Evolutionary conservation across 306 rosid species (phyloP), one percentile per base, ranked within the genome.

Genomic region (Malus fusca): DNA sequence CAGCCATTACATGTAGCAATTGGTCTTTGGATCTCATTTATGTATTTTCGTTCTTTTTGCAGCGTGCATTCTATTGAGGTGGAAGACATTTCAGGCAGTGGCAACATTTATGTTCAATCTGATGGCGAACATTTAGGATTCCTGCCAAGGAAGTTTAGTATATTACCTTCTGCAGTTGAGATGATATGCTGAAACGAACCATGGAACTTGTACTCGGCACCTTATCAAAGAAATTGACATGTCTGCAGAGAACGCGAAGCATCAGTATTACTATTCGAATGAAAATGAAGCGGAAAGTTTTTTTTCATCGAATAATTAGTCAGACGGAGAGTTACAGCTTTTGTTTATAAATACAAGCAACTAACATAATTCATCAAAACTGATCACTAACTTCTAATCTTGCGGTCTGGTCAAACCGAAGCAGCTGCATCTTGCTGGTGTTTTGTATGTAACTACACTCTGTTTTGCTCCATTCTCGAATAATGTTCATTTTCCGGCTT

Each of bases 61-160:
- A 95, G 98, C 0, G 86, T 85, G 59, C 85, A 51, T 56, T 90
- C 93, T 1, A 87, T 95, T 30, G 97, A 92, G 80, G 92, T 95
- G 72, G 92, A 92, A 75, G 96, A 89, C 78, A 79, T 89, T 53
- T 86, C 90, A 11, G 89, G 93, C 73, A 82, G 60, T 42, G 88
- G 88, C 60, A 82, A 78, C 65, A 72, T 92, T 69, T 87, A 84
- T 74, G 90, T 95, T 77, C 98, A 95, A 87, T 89, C 97, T 28
- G 98, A 95, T 71, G 98, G 98, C 26, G 98, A 95, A 68, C 87
- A 90, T 86, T 68, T 95, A 77, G 98, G 98, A 40, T 92, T 88
- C 81, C 93, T 92, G 80, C 97, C 97, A 0, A 90, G 87, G 84
- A 95, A 85, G 78, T 85, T 95, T 75, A 18, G 84, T 74, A 71